phyloP scores from a whole-genome alignment of 768 basidiomycete genomes.

The Exidia glandulosa region DNA sequence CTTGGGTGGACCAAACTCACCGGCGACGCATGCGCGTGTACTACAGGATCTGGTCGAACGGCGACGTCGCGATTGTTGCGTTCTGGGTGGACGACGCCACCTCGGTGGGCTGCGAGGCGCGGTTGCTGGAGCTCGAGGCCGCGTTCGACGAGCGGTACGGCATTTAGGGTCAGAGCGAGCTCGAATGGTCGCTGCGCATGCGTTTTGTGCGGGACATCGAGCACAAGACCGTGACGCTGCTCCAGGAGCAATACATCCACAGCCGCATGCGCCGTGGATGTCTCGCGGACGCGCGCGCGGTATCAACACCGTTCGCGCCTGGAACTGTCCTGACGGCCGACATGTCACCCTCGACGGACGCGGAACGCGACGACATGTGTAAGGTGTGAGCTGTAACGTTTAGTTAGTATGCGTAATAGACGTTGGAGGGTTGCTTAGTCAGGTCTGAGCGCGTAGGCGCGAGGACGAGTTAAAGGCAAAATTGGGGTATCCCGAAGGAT shows the following conservation, averaged over 20 bases:
- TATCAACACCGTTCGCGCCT: slow-evolving; percentile 10
- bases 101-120: background rate
- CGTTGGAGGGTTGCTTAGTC: too few species aligned
- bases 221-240: slow-evolving; percentile 3
- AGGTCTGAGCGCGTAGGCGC: too few species aligned
- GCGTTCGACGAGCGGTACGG: background rate
- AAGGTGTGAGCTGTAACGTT: too few species aligned
- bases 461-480: too few species aligned
- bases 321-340: background rate
- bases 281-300: background rate
- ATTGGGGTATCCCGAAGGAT: too few species aligned
- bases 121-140: slow-evolving; percentile 6
- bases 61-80: background rate
- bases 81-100: background rate
- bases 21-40: slow-evolving; percentile 26
- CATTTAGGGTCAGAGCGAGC: background rate
- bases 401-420: too few species aligned
- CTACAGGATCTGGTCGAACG: slow-evolving; percentile 3
- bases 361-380: background rate
- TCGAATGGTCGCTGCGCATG: background rate
- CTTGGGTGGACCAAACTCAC: slow-evolving; percentile 5
- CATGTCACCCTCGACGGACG: slow-evolving; percentile 1
- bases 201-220: background rate
- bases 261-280: slow-evolving; percentile 5
- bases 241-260: slow-evolving; percentile 8